Percentiles rank a stretch among this genome's conserved stretches.
Conservation (phyloP, 768 basidiomycete genomes). For the Lentinula sp. region DNA sequence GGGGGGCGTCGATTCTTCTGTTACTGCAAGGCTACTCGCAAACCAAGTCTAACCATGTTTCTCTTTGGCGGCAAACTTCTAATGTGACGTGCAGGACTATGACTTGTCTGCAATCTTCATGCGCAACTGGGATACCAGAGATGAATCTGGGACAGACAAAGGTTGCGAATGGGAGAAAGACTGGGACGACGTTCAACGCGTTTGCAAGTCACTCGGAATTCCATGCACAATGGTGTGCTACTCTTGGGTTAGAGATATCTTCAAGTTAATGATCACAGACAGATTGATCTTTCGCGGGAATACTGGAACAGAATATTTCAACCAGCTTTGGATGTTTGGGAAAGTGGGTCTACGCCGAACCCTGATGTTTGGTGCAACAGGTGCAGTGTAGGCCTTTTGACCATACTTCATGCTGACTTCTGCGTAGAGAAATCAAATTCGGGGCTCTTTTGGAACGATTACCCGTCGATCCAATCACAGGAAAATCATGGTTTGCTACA, state of each 20-base stretch:
- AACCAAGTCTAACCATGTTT: constrained; percentile 41
- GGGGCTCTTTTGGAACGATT: constrained; percentile 72
- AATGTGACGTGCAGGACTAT: constrained; percentile 45
- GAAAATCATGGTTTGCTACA: constrained; percentile 69
- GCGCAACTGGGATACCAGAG: constrained; percentile 92
- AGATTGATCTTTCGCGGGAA: constrained; percentile 85
- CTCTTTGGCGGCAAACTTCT: neutral
- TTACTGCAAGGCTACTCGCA: constrained; percentile 71
- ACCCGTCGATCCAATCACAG: constrained; percentile 20
- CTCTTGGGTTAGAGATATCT: neutral
- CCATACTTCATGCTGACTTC: neutral
- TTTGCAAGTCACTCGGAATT: constrained; percentile 68
- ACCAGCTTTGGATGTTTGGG: constrained; percentile 76
- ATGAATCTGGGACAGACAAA: constrained; percentile 71
- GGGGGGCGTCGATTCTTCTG: constrained; percentile 93
- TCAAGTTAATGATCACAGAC: neutral
- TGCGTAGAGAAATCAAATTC: constrained; percentile 83
- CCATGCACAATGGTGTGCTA: constrained; percentile 64
- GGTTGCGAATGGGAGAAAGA: constrained; percentile 97
- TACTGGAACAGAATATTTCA: constrained; percentile 93
- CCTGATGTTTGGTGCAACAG: constrained; percentile 92
- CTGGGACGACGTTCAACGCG: constrained; percentile 83
- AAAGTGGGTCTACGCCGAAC: constrained; percentile 78
- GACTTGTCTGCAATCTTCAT: constrained; percentile 88
- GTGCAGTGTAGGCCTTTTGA: constrained; percentile 27